These are phyloP conservation scores for Straminergon stramineum DNA, from an alignment of 225 moss, liverwort and hornwort species.

Conservation along the genomic window DNA sequence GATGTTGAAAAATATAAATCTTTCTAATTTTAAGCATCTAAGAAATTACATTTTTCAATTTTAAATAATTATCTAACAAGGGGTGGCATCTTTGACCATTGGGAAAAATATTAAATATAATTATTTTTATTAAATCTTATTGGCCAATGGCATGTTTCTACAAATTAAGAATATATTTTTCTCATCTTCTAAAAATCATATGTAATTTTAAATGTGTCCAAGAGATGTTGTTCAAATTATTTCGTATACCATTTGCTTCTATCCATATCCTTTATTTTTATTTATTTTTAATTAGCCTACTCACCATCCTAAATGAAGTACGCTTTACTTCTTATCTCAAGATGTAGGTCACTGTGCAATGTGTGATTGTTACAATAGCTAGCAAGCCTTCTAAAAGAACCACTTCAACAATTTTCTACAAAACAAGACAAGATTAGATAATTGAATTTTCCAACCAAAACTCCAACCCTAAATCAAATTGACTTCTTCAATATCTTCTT, in stretches of 20 bases:
- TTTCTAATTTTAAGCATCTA: neutral
- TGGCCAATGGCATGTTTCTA: accelerated
- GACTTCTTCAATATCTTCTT: neutral
- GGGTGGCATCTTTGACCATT: neutral
- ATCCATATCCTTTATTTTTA: no score
- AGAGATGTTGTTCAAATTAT: neutral
- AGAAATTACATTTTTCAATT: neutral
- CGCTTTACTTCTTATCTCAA: accelerated
- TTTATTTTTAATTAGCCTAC: neutral
- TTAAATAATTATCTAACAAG: neutral
- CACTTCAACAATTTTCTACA: neutral
- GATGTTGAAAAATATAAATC: neutral
- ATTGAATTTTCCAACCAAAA: neutral
- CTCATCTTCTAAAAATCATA: neutral
- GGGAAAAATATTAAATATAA: accelerated
- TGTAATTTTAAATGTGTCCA: neutral
- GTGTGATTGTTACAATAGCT: neutral
- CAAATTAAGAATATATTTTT: accelerated
- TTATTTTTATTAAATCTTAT: neutral
- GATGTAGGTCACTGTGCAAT: neutral
- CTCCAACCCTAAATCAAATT: neutral
- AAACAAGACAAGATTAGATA: neutral
- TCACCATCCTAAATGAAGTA: neutral
- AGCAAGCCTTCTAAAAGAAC: neutral
- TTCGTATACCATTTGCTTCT: no score